A percentile compares a stretch with the other conserved stretches of the same genome.
Conservation (phyloP, 1,284 basidiomycete genomes). For the Apiotrichum porosum region DNA sequence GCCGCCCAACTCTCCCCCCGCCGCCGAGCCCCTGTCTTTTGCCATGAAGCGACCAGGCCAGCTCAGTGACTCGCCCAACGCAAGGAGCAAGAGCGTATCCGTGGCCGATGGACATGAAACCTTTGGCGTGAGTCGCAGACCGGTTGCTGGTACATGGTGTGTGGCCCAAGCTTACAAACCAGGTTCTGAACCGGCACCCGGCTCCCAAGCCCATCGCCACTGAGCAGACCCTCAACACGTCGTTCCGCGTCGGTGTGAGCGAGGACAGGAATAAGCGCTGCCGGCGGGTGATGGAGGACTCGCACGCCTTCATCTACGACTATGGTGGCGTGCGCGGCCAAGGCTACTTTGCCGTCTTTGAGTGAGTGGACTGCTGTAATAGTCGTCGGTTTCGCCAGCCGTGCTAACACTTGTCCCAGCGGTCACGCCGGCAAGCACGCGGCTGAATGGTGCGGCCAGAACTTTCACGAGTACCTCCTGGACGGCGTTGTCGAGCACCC, state of each 20-base stretch:
- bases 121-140: conserved; percentile 59
- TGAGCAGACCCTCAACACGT: background rate
- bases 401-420: conserved; percentile 23
- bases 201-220: conserved; percentile 18
- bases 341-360: conserved; percentile 96
- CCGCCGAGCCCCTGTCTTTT: background rate
- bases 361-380: conserved; percentile 53
- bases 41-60: conserved; percentile 29
- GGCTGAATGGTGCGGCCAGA: conserved; percentile 95
- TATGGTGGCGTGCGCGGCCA: conserved; percentile 87
- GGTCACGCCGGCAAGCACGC: conserved; percentile 98
- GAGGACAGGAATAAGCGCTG: conserved; percentile 80
- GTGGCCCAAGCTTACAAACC: conserved; percentile 44
- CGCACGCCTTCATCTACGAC: conserved; percentile 92
- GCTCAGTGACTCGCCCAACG: conserved; percentile 54
- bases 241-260: conserved; percentile 72
- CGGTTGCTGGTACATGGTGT: background rate
- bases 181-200: conserved; percentile 50
- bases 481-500: conserved; percentile 45
- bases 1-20: conserved; percentile 12
- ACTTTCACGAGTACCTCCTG: conserved; percentile 73
- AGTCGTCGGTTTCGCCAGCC: too few relatives aligned
- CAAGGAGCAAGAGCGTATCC: conserved; percentile 69
- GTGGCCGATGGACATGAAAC: conserved; percentile 66
- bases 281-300: conserved; percentile 93